Evolutionary conservation across 1,139 yeast genomes (phyloP), one percentile per base, ranked within the genome.

Genomic region (Suhomyces chickasaworum): DNA sequence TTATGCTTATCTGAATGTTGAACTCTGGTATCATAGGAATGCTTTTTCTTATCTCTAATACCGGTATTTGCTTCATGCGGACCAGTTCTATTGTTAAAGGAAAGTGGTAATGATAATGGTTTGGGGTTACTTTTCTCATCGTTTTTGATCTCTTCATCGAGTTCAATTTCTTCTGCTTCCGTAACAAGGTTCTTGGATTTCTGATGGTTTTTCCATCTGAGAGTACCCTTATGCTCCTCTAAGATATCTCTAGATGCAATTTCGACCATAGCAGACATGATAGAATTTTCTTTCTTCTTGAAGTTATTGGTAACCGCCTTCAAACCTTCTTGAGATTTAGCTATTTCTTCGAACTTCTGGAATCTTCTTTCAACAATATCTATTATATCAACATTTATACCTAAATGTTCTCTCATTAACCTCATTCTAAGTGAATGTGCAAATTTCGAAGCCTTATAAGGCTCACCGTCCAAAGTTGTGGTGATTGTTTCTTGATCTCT

Each of bases 401-500:
- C 99, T 30, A 95, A 65, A 66, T 95, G 99, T 62, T 95, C 99
- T 53, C 99, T 80, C 99, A 95, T 93, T 41, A 95, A 75, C 51
- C 98, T 77, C 72, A 90, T 80, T 60, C 99, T 77, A 52, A 95
- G 71, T 2, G 95, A 86, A 64, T 90, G 96, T 0, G 98, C 90
- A 71, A 93, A 95, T 55, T 83, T 84, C 2, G 90, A 95, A 1
- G 93, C 99, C 51, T 75, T 66, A 62, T 80, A 91, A 0, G 89
- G 87, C 58, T 81, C 71, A 1, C 96, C 97, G 51, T 83, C 86
- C 97, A 95, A 91, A 12, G 71, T 73, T 0, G 91, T 80, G 44
- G 81, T 78, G 3, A 93, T 74, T 53, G 85, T 80, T 53, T 86
- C 90, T 7, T 86, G 81, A 61, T 95, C 99, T 54, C 97, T 77